Conservation (phyloP, 768 basidiomycete species). For the Pleurotus salmoneostramineus region DNA sequence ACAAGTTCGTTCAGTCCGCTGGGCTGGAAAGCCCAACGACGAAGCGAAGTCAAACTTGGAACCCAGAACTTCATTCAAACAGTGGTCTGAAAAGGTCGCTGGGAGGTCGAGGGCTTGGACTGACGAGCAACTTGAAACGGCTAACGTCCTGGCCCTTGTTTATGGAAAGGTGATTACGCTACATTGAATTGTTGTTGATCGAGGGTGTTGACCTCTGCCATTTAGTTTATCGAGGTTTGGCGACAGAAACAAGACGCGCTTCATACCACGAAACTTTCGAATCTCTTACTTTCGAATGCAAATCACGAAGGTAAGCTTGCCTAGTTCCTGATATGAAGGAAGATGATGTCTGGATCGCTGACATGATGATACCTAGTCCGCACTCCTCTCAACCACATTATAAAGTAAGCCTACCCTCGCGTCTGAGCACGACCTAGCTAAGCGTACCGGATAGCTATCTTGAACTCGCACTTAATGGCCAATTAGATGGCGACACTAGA, state of each 20-base stretch:
- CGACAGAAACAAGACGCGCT: conserved; percentile 74
- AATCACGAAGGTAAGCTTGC: conserved; percentile 65
- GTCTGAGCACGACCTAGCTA: not conserved
- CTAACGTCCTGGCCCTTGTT: conserved; percentile 72
- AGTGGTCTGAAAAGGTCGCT: conserved; percentile 71
- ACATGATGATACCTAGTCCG: conserved; percentile 39
- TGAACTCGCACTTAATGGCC: conserved; percentile 76
- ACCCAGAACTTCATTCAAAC: conserved; percentile 76
- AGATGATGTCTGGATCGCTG: too few species aligned
- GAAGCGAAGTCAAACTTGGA: conserved; percentile 45
- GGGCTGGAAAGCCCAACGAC: conserved; percentile 74
- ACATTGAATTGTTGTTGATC: not conserved
- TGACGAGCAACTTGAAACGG: conserved; percentile 81
- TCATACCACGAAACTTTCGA: conserved; percentile 69
- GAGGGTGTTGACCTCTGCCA: not conserved
- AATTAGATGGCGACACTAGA: conserved; percentile 67
- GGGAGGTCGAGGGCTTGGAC: conserved; percentile 72
- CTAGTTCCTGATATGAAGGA: not conserved
- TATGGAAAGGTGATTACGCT: conserved; percentile 56
- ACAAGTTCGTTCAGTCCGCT: conserved; percentile 64
- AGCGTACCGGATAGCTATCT: conserved; percentile 46
- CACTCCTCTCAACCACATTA: conserved; percentile 79
- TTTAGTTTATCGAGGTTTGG: conserved; percentile 84
- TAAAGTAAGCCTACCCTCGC: conserved; percentile 49
- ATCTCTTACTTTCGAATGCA: conserved; percentile 73